Conservation (phyloP, 2,329 filamentous ascomycete genomes). For the Coniochaeta ligniaria region DNA sequence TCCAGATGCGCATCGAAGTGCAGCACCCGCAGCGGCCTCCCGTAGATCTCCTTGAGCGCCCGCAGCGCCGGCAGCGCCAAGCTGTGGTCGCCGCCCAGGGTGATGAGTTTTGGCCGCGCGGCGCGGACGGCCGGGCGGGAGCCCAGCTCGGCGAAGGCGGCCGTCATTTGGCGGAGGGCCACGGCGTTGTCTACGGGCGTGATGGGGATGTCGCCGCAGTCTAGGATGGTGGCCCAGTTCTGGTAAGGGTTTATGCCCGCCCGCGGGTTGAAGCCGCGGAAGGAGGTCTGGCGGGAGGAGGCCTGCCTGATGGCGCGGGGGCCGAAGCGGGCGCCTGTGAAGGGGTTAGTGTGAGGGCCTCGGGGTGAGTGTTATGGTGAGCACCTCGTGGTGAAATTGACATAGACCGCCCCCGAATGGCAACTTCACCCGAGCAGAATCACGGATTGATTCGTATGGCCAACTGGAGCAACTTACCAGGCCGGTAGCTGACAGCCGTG, state of each 20-base stretch:
- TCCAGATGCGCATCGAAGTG: slow-evolving; percentile 66
- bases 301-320: slow-evolving; percentile 82
- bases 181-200: slow-evolving; percentile 72
- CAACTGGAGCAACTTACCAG: slow-evolving; percentile 8
- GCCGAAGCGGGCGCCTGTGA: slow-evolving; percentile 63
- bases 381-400: not conserved
- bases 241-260: slow-evolving; percentile 55
- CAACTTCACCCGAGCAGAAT: not conserved
- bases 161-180: slow-evolving; percentile 67
- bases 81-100: slow-evolving; percentile 59
- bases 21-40: slow-evolving; percentile 53
- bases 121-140: slow-evolving; percentile 34
- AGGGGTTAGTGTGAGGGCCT: not conserved
- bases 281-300: slow-evolving; percentile 71
- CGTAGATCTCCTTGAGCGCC: slow-evolving; percentile 45
- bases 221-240: slow-evolving; percentile 65
- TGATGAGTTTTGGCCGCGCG: slow-evolving; percentile 32
- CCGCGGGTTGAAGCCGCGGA: slow-evolving; percentile 70
- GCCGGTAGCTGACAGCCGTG: slow-evolving; percentile 24
- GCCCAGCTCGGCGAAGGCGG: slow-evolving; percentile 76
- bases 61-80: slow-evolving; percentile 55
- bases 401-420: not conserved
- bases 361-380: slow-evolving; percentile 2
- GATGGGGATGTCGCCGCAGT: slow-evolving; percentile 74
- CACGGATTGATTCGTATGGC: too few relatives aligned